Percentiles rank a stretch among this genome's conserved stretches.
These are phyloP conservation scores for Ustilago curta DNA, from an alignment of 1,284 basidiomycete species.

Conservation along the genomic window DNA sequence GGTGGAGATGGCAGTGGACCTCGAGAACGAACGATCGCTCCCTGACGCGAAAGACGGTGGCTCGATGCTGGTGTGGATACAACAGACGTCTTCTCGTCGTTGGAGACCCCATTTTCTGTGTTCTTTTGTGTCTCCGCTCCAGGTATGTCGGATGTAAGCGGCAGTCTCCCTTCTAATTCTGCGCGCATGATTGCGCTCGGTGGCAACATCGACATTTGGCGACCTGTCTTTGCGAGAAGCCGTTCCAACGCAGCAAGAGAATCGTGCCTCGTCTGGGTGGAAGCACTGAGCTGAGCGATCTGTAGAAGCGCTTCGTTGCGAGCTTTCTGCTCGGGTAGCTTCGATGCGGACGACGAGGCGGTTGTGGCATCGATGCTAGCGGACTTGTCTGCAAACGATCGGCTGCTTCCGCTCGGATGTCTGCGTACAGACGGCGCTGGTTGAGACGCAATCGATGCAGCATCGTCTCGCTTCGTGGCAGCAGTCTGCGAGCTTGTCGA, in stretches of 20 bases:
- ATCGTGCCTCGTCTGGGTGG: slow-evolving; percentile 30
- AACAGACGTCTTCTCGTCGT: neutral
- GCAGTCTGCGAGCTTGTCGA: neutral
- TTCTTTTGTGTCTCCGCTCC: neutral
- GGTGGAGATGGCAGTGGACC: slow-evolving; percentile 13
- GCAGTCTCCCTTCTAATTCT: slow-evolving; percentile 23
- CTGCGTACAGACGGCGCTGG: slow-evolving; percentile 1
- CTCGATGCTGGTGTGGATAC: neutral
- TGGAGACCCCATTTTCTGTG: neutral
- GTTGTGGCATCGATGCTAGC: neutral
- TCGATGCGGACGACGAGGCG: neutral
- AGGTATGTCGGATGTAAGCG: slow-evolving; percentile 1
- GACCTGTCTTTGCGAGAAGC: slow-evolving; percentile 39
- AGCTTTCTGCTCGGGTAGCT: slow-evolving; percentile 37
- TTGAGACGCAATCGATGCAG: slow-evolving; percentile 1
- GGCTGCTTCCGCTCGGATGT: slow-evolving; percentile 6
- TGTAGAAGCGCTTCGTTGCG: slow-evolving; percentile 46
- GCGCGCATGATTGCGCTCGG: slow-evolving; percentile 21
- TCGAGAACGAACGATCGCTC: slow-evolving; percentile 31
- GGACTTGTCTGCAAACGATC: neutral
- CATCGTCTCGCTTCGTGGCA: neutral
- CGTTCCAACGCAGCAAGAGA: slow-evolving; percentile 51
- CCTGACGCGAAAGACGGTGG: slow-evolving; percentile 33
- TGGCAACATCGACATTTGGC: slow-evolving; percentile 29
- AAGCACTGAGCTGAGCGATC: slow-evolving; percentile 44